Conservation (phyloP, 345 rosid species). For the Excoecaria agallocha region DNA sequence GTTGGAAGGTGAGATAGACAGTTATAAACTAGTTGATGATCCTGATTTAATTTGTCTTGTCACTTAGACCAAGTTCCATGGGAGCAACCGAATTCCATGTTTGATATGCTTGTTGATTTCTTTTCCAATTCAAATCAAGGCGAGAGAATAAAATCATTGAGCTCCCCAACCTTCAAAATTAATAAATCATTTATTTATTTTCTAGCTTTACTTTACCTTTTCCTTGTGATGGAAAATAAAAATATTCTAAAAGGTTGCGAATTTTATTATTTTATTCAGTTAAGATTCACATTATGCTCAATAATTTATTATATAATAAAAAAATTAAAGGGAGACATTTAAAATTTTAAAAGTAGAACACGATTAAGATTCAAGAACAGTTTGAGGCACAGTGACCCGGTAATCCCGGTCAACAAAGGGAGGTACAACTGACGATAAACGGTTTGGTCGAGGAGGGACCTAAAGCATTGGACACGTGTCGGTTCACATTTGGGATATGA, state of each 20-base stretch:
- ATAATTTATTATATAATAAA: too few relatives aligned
- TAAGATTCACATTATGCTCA: too few relatives aligned
- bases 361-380: too few relatives aligned
- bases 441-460: neutral
- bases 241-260: too few relatives aligned
- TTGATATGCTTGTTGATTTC: neutral
- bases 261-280: too few relatives aligned
- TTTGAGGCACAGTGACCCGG: neutral
- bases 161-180: neutral
- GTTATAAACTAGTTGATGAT: slow-evolving; percentile 6
- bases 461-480: slow-evolving; percentile 3
- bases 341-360: too few relatives aligned
- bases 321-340: too few relatives aligned
- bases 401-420: neutral
- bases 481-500: neutral
- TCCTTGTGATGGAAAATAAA: too few relatives aligned
- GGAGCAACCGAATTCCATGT: neutral
- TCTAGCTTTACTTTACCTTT: neutral
- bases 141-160: neutral
- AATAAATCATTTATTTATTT: neutral
- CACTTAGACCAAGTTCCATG: slow-evolving; percentile 7
- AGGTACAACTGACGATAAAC: slow-evolving; percentile 1
- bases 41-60: neutral
- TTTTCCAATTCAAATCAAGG: neutral
- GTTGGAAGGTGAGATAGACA: slow-evolving; percentile 2